Base-by-base conservation (phyloP, 202 grass and related monocot species). In the Musa balbisiana region DNA sequence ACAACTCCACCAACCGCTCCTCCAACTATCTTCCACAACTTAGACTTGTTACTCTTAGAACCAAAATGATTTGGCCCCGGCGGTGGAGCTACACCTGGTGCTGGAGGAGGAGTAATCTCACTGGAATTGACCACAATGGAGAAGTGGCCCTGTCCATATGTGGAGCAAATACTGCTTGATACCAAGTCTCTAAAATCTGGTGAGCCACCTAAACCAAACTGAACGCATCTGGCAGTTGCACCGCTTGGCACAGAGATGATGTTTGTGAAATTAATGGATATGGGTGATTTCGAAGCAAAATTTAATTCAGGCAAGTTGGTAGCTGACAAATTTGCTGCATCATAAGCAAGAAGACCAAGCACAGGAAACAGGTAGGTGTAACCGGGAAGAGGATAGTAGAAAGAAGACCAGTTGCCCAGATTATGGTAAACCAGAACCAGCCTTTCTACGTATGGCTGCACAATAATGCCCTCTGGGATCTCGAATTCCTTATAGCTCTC, bases 341-440 rank as follows among this genome's bases (percentile, higher is more conserved):
- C 83, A 54, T 98, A 98, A 67, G 80, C 84, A 2, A 98, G 85
- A 73, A 98, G 83, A 0, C 90, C 87, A 9, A 98, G 82, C 51
- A 98, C 87, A 33, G 94, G 94, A 64, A 91, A 71, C 13, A 98
- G 80, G 87, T 98, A 92, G 12, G 85, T 80, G 64, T 84, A 92
- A 12, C 94, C 94, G 3, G 83, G 25, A 11, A 93, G 72, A 4
- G 83, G 88, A 74, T 98, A 98, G 83, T 93, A 91, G 67, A 13
- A 2, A 51, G 74, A 79, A 16, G 94, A 84, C 73, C 62, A 64
- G 64, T 76, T 78, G 64, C 88, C 85, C 8, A 98, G 84, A 79
- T 91, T 79, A 58, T 91, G 88, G 81, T 91, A 98, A 23, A 98
- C 90, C 63, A 98, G 72, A 66, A 91, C 84, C 27, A 86, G 56